Base-by-base conservation (phyloP, 2,329 filamentous ascomycete species). In the Graphiopsis chlorocephala region DNA sequence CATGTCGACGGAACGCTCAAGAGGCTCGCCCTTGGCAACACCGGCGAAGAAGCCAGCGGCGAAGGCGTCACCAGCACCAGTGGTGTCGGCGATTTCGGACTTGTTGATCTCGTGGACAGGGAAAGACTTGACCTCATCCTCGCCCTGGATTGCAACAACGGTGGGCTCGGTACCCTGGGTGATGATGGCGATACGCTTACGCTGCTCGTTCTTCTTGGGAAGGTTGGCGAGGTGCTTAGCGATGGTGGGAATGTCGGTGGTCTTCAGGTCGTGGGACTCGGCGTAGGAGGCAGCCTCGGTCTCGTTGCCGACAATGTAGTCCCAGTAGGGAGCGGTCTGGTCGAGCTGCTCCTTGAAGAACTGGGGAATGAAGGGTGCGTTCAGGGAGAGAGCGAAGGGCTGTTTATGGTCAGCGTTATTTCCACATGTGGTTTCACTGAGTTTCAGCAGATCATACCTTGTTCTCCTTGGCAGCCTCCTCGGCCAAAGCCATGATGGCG, bases 331-430 rank as follows among this genome's bases (percentile, higher is more conserved):
- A 61, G 92, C 84, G 63, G 91, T 90, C 73, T 88, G 88, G 80
- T 97, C 92, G 56, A 99, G 87, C 70, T 88, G 90, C 58, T 97
- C 93, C 85, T 97, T 97, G 90, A 98, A 99, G 86, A 97, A 97
- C 77, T 96, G 90, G 45, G 90, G 84, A 75, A 99, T 97, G 84
- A 99, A 99, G 66, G 95, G 95, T 8, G 95, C 95, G 60, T 92
- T 95, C 67, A 99, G 87, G 72, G 93, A 96, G 72, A 99, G 88
- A 73, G 93, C 87, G 79, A 98, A 96, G 68, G 85, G 77, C 85
- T 86, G 66, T 17, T 10, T 6, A 23, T 28, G 23, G 61, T 63
- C 35, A 63, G 47, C 48, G 7, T 47, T 47, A 17, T 31, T 15
- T 12, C 1, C 4, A 8, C 25, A 17, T 29, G 15, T 42, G 15